Base-by-base conservation (phyloP, 257 asterid species). In the Paulownia fortunei region DNA sequence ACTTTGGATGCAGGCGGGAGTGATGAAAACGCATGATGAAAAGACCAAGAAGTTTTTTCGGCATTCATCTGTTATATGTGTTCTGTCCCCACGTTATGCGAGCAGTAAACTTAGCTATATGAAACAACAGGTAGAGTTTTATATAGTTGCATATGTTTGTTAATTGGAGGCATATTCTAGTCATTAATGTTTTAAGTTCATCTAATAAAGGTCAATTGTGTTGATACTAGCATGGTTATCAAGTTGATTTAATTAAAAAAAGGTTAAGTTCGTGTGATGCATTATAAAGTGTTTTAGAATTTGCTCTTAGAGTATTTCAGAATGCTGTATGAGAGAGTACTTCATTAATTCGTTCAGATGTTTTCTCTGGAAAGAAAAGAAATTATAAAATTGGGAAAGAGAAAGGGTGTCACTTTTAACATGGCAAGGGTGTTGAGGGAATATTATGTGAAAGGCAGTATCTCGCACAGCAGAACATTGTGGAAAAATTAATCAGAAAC, bases 1-100 rank as follows among this genome's bases (percentile, higher is more conserved):
- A 54, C 64, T 51, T 23, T 85, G 76, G 79, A 52, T 84, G 88
- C 92, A 94, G 98, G 80, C 79, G 0, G 98, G 98, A 66, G 92
- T 94, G 34, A 94, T 94, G 98, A 65, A 52, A 75, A 94, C 98
- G 4, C 98, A 94, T 46, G 98, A 94, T 65, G 98, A 94, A 82
- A 96, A 91, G 90, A 94, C 96, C 27, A 89, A 77, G 84, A 94
- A 89, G 90, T 92, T 92, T 76, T 94, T 94, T 72, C 87, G 82
- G 83, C 94, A 83, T 81, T 94, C 98, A 26, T 91, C 98, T 71
- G 98, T 94, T 37, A 91, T 84, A 69, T 94, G 98, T 15, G 90
- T 92, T 76, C 85, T 94, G 65, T 91, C 98, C 52, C 98, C 97
- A 10, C 97, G 98, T 71, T 92, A 94, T 74, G 94, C 82, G 18